Conservation (phyloP, 805 yeast genomes). For the Wickerhamomyces ciferrii region DNA sequence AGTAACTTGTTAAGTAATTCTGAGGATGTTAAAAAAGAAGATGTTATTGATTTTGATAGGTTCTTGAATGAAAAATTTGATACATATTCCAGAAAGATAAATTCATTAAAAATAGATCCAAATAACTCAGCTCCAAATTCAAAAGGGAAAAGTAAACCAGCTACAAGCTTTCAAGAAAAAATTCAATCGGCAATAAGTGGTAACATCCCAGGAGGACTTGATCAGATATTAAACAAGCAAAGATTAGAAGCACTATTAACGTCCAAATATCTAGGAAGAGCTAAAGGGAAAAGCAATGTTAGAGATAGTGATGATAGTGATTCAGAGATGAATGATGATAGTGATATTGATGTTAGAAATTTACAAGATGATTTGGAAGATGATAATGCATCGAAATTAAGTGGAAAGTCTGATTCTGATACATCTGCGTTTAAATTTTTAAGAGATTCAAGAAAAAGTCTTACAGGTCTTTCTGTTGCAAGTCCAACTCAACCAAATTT, state of each 20-base stretch:
- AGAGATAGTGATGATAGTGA: conserved; percentile 20
- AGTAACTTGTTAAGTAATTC: conserved; percentile 24
- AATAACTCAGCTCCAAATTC: conserved; percentile 8
- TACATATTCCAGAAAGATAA: neutral
- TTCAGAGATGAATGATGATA: conserved; percentile 23
- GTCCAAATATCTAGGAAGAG: neutral
- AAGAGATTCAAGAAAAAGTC: neutral
- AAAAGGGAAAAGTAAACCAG: neutral
- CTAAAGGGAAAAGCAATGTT: conserved; percentile 6
- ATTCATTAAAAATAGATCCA: neutral
- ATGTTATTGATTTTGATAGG: conserved; percentile 1
- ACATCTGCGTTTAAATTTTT: neutral
- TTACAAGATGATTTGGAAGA: conserved; percentile 8
- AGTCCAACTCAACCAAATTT: conserved; percentile 2
- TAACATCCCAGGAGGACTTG: neutral
- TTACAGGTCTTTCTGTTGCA: neutral
- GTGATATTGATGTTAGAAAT: conserved; percentile 12
- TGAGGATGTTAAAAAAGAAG: conserved; percentile 5
- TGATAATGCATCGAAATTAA: neutral
- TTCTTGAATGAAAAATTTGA: conserved; percentile 6
- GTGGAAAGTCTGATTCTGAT: neutral
- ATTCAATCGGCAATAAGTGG: neutral
- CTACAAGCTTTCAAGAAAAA: neutral
- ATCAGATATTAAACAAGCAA: conserved; percentile 6
- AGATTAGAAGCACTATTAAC: neutral